Evolutionary conservation across 495 filamentous ascomycete species (phyloP).

Genomic region (Hyaloscypha variabilis): DNA sequence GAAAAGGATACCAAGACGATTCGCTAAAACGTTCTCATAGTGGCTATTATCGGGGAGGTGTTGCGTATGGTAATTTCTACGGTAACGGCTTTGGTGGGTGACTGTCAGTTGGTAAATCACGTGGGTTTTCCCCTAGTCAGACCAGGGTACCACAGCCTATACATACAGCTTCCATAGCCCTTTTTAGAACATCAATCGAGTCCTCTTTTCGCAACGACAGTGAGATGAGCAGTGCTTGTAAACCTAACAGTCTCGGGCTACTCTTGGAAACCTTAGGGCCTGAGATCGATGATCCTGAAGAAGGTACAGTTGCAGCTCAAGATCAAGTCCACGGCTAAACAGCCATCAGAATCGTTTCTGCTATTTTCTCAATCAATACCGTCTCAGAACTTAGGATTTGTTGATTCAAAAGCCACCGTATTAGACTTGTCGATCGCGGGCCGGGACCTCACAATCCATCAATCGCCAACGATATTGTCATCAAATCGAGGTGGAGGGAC

Average conservation of each 20-base stretch:
- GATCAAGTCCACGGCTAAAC: conserved; percentile 12
- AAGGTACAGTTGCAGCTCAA: conserved; percentile 48
- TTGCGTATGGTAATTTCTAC: too few species aligned
- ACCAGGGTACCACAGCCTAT: too few species aligned
- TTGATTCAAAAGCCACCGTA: conserved; percentile 66
- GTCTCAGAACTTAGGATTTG: conserved; percentile 80
- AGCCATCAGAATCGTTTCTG: conserved; percentile 73
- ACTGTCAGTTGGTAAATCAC: too few species aligned
- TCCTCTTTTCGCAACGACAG: too few species aligned
- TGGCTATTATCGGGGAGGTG: too few species aligned
- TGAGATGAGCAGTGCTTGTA: too few species aligned
- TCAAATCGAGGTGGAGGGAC: conserved; percentile 82
- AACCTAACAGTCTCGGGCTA: conserved; percentile 35
- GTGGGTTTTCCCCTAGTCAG: too few species aligned
- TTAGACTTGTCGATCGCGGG: conserved; percentile 71
- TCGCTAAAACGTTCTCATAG: too few species aligned
- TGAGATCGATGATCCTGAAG: conserved; percentile 61
- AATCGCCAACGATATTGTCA: conserved; percentile 80
- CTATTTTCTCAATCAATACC: conserved; percentile 78
- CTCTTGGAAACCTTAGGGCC: conserved; percentile 43
- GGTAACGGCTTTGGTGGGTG: too few species aligned
- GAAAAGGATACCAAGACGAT: too few species aligned
- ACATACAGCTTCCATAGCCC: too few species aligned
- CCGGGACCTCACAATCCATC: conserved; percentile 75
- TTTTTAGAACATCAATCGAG: too few species aligned